Evolutionary conservation across 73 alveolate genomes (phyloP), one percentile per base, ranked within the genome.

Genomic region (Paramecium sexaurelia): DNA sequence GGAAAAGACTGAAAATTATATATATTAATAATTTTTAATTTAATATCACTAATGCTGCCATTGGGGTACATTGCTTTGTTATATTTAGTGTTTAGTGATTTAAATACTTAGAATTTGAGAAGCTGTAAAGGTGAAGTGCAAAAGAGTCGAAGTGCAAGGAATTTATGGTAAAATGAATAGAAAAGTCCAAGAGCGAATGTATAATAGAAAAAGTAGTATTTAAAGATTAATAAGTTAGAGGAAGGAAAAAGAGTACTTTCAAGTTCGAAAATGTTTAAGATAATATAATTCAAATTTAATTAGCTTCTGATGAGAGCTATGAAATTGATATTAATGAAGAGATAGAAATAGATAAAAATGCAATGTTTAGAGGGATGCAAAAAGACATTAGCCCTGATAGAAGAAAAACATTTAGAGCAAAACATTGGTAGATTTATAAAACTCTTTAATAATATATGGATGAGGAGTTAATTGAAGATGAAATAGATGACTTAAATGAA

Each of bases 221-320:
- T 29, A 61, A 45, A 45, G 11, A 61, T 61, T 61, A 26, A 29
- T 29, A 11, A 61, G 20, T 7, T 10, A 61, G 83, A 61, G 43
- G 11, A 5, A 61, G 83, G 33, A 61, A 61, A 32, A 61, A 61
- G 43, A 61, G 83, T 61, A 61, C 43, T 61, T 26, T 61, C 24
- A 29, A 61, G 43, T 61, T 61, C 26, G 83, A 61, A 13, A 29
- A 61, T 29, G 83, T 32, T 29, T 29, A 61, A 29, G 83, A 61
- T 61, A 45, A 61, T 26, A 61, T 61, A 3, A 61, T 61, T 61
- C 43, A 24, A 61, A 61, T 61, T 61, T 11, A 61, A 29, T 22
- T 61, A 24, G 83, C 83, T 29, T 61, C 83, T 61, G 83, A 61
- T 32, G 83, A 61, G 47, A 61, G 83, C 17, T 61, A 61, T 61